A percentile compares a stretch with the other conserved stretches of the same genome.
Evolutionary conservation across 176 grass and related monocot genomes (phyloP).

Genomic region (Elaeis guineensis): DNA sequence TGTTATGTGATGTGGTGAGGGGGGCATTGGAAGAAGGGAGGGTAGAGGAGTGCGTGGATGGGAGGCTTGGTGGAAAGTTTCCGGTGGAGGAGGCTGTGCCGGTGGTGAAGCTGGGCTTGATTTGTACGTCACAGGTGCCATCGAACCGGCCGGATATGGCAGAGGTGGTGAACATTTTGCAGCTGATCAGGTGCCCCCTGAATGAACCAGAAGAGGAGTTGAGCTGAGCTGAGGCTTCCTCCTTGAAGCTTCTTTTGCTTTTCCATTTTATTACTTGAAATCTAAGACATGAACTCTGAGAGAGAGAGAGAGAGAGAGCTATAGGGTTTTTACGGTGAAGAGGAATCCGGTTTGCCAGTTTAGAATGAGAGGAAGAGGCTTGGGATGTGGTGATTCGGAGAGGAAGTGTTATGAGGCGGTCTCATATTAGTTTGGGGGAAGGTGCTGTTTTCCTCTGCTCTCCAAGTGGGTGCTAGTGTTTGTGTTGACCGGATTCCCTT

Average conservation of each 20-base stretch:
- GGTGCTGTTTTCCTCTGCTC: background rate
- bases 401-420: background rate
- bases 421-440: background rate
- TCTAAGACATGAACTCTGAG: conserved; percentile 3
- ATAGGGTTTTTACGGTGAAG: conserved; percentile 9
- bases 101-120: conserved; percentile 75
- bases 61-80: conserved; percentile 49
- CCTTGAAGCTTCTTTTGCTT: conserved; percentile 2
- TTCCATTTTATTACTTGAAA: conserved; percentile 12
- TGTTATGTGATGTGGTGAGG: conserved; percentile 70
- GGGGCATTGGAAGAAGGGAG: conserved; percentile 66
- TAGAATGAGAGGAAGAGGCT: no score
- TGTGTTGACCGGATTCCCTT: conserved; percentile 1
- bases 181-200: conserved; percentile 59
- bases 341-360: conserved; percentile 12
- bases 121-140: conserved; percentile 87
- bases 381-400: background rate
- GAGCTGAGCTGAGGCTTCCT: conserved; percentile 34
- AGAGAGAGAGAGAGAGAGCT: background rate
- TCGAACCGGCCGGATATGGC: conserved; percentile 83
- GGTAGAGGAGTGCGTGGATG: conserved; percentile 63
- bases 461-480: background rate
- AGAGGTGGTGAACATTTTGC: conserved; percentile 76
- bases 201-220: conserved; percentile 50
- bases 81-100: conserved; percentile 63